Conservation (phyloP, 106 monocot genomes). For the Allium fistulosum region DNA sequence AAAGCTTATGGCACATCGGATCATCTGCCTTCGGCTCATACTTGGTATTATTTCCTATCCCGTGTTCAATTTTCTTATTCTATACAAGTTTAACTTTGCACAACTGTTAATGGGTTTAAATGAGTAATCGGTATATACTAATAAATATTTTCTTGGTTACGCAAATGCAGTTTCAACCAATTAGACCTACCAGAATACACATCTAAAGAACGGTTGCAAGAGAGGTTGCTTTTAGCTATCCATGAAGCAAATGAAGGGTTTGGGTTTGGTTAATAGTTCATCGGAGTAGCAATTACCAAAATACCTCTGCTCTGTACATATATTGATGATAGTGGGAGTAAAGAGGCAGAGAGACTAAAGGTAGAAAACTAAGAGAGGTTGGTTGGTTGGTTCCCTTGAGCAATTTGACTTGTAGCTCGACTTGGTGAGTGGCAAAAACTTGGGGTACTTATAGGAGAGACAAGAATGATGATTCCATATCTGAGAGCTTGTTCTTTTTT, state of each 20-base stretch:
- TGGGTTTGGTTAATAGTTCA: slow-evolving; percentile 60
- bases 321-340: slow-evolving; percentile 2
- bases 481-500: no score
- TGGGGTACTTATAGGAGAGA: no score
- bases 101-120: neutral
- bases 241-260: slow-evolving; percentile 97
- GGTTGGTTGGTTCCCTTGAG: no score
- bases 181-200: slow-evolving; percentile 87
- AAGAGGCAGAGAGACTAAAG: slow-evolving; percentile 5
- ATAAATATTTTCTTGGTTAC: neutral
- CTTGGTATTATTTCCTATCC: slow-evolving; percentile 40
- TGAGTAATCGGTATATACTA: neutral
- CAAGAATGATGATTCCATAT: no score
- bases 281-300: neutral
- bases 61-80: neutral
- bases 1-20: slow-evolving; percentile 89
- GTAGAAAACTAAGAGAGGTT: neutral
- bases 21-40: slow-evolving; percentile 93
- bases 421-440: no score
- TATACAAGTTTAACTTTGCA: neutral
- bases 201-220: slow-evolving; percentile 80
- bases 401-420: no score
- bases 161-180: slow-evolving; percentile 79
- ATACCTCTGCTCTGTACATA: slow-evolving; percentile 19
- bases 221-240: slow-evolving; percentile 80